phyloP scores from a whole-genome alignment of 176 grass and related monocot species.

The Oryza glaberrima region DNA sequence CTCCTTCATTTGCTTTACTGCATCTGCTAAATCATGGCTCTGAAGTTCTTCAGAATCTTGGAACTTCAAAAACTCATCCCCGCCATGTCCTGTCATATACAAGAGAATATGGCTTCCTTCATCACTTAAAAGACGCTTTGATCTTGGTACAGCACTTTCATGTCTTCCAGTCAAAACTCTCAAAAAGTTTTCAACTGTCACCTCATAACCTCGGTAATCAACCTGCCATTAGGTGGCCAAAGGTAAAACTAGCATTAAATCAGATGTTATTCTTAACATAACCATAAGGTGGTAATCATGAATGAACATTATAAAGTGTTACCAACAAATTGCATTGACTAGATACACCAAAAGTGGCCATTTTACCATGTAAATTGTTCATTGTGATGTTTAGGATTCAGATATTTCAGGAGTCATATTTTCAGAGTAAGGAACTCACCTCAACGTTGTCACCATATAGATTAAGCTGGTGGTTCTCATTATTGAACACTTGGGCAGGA shows the following conservation, averaged over 20 bases:
- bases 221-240: conserved; percentile 54
- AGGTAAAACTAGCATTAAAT: conserved; percentile 22
- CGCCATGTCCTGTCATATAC: conserved; percentile 99
- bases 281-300: background rate
- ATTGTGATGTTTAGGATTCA: conserved; percentile 36
- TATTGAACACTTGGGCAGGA: conserved; percentile 99
- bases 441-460: conserved; percentile 95
- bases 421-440: conserved; percentile 55
- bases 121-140: conserved; percentile 93
- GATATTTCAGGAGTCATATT: conserved; percentile 2
- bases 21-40: conserved; percentile 98
- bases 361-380: background rate
- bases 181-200: conserved; percentile 94
- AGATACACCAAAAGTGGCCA: background rate
- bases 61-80: conserved; percentile 98
- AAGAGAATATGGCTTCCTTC: conserved; percentile 98
- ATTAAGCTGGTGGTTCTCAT: conserved; percentile 98
- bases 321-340: background rate
- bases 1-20: conserved; percentile 99
- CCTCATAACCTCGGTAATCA: conserved; percentile 97
- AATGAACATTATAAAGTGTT: background rate
- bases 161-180: conserved; percentile 89
- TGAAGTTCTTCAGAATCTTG: conserved; percentile 99
- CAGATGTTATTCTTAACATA: background rate
- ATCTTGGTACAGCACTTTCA: conserved; percentile 79